Evolutionary conservation across 2,329 filamentous ascomycete genomes (phyloP).

Genomic region (Alternaria incomplexa): DNA sequence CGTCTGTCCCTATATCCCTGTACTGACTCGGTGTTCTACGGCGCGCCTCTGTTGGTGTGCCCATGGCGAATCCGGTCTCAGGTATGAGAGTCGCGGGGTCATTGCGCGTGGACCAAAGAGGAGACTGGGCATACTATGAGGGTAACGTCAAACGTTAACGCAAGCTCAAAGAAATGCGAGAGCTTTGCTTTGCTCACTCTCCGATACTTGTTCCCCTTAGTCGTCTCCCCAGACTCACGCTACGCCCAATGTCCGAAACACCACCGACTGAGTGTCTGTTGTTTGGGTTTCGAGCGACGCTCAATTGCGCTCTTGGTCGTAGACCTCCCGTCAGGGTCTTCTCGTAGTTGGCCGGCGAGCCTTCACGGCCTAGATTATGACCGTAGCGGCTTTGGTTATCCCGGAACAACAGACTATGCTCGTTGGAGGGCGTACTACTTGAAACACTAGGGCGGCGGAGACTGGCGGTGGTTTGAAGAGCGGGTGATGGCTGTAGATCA

Average conservation of each 20-base stretch:
- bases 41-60: neutral
- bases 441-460: conserved; percentile 41
- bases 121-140: conserved; percentile 27
- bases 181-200: conserved; percentile 36
- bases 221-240: conserved; percentile 36
- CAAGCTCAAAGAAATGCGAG: conserved; percentile 3
- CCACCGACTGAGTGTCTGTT: conserved; percentile 40
- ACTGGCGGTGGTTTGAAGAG: conserved; percentile 33
- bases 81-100: conserved; percentile 1
- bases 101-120: conserved; percentile 19
- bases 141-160: conserved; percentile 38
- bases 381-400: conserved; percentile 36
- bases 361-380: conserved; percentile 31
- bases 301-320: conserved; percentile 33
- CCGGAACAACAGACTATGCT: conserved; percentile 36
- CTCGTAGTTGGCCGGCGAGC: conserved; percentile 38
- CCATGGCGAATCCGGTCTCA: neutral
- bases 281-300: conserved; percentile 30
- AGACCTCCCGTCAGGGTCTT: conserved; percentile 33
- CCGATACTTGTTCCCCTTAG: conserved; percentile 38
- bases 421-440: conserved; percentile 24
- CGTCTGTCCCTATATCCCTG: neutral
- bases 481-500: conserved; percentile 40
- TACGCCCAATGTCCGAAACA: conserved; percentile 34
- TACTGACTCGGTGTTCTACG: neutral